Conservation (phyloP, 371 early-diverging fungal genomes). For the Haplosporangium sp. region DNA sequence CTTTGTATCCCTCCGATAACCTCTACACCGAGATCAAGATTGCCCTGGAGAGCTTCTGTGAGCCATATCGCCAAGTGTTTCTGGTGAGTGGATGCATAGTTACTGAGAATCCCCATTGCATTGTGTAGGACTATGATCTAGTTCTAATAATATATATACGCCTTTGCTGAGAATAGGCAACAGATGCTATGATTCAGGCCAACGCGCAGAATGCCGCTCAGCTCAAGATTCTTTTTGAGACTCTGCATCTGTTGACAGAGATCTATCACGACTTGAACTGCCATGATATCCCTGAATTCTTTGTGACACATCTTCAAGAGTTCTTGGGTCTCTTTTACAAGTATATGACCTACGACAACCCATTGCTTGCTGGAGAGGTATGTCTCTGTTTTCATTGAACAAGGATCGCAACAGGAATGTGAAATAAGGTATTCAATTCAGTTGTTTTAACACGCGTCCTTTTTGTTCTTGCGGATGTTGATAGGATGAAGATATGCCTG, state of each 20-base stretch:
- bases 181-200: constrained; percentile 81
- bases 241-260: constrained; percentile 82
- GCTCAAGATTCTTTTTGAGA: constrained; percentile 78
- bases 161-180: constrained; percentile 60
- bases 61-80: constrained; percentile 85
- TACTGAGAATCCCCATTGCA: neutral
- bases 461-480: neutral
- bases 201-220: constrained; percentile 71
- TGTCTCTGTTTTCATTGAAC: neutral
- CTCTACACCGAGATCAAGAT: constrained; percentile 91
- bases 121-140: neutral
- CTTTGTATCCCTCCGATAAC: constrained; percentile 80
- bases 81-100: constrained; percentile 58
- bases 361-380: constrained; percentile 74
- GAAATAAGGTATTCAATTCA: no score
- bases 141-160: neutral
- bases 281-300: constrained; percentile 96
- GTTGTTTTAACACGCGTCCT: neutral
- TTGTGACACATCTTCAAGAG: constrained; percentile 87
- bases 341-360: constrained; percentile 85
- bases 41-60: constrained; percentile 87
- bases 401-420: neutral
- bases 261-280: constrained; percentile 92
- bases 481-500: constrained; percentile 89
- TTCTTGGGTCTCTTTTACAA: constrained; percentile 87